Percentiles rank a stretch among this genome's conserved stretches.
Evolutionary conservation across 305 asterid genomes (phyloP).

Genomic region (Solanum chacoense): DNA sequence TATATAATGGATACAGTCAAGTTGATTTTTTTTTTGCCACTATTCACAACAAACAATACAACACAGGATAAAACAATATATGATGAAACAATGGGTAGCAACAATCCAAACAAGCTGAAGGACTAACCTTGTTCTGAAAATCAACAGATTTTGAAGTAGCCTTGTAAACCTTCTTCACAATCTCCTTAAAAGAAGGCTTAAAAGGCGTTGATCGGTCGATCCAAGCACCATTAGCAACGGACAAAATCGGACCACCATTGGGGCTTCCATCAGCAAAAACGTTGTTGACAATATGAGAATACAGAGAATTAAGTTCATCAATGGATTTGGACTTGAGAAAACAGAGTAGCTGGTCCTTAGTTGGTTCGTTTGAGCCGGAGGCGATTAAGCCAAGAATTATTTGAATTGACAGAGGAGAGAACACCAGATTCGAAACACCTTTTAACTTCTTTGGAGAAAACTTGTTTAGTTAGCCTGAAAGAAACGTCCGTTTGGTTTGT

Average conservation of each 20-base stretch:
- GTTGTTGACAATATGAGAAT: conserved; percentile 31
- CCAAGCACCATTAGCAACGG: conserved; percentile 63
- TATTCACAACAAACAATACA: background rate
- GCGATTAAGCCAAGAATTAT: conserved; percentile 36
- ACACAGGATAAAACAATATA: background rate
- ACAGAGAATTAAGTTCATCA: conserved; percentile 30
- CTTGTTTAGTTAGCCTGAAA: conserved; percentile 25
- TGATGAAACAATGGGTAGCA: conserved; percentile 3
- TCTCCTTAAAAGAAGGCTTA: conserved; percentile 31
- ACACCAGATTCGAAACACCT: conserved; percentile 23
- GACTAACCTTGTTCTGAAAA: conserved; percentile 22
- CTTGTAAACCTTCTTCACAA: conserved; percentile 30
- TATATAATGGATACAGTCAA: background rate
- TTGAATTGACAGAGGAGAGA: conserved; percentile 57
- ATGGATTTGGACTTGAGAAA: conserved; percentile 32
- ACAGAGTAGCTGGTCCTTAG: conserved; percentile 34
- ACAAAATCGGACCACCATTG: conserved; percentile 46
- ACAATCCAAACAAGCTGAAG: background rate
- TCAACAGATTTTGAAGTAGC: conserved; percentile 41
- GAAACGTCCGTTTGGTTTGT: conserved; percentile 39
- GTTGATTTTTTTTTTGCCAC: background rate
- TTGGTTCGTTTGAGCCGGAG: conserved; percentile 39
- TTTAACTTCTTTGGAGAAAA: conserved; percentile 31
- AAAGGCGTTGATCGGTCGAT: conserved; percentile 34
- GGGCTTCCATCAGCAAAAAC: conserved; percentile 41